phyloP scores from a whole-genome alignment of 2,329 filamentous ascomycete species.

The Endothia cerciana region DNA sequence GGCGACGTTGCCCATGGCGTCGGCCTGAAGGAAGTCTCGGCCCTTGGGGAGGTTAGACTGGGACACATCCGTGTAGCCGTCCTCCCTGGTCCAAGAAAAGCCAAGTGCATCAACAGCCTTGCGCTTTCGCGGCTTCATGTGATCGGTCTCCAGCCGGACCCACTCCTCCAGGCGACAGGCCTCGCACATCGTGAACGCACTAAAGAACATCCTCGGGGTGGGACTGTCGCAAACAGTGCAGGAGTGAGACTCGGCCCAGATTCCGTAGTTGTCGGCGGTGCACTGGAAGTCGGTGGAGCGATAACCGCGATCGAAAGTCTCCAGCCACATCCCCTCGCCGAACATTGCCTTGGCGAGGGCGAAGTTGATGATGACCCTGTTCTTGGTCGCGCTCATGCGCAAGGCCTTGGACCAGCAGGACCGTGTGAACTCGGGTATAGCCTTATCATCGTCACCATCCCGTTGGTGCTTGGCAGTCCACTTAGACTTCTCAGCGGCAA shows the following conservation, averaged over 20 bases:
- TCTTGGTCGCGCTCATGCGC: neutral
- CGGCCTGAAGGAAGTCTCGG: neutral
- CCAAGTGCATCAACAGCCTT: constrained; percentile 9
- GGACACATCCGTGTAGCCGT: neutral
- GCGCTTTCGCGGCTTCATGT: constrained; percentile 11
- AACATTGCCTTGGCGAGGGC: constrained; percentile 19
- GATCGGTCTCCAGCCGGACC: constrained; percentile 4
- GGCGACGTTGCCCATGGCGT: neutral
- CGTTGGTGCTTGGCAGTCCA: too few species aligned
- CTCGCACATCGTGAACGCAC: constrained; percentile 17
- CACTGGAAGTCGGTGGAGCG: constrained; percentile 13
- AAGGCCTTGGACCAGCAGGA: neutral
- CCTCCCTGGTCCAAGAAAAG: neutral
- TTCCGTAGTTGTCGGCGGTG: neutral
- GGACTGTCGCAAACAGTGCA: constrained; percentile 10
- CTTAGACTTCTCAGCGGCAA: neutral
- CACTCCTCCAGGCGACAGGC: constrained; percentile 5
- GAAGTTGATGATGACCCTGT: constrained; percentile 12
- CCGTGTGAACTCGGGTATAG: neutral
- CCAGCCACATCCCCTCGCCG: constrained; percentile 16
- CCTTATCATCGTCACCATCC: neutral
- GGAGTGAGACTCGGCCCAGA: constrained; percentile 6
- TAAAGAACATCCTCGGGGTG: constrained; percentile 18
- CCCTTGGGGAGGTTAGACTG: constrained; percentile 13
- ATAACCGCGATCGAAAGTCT: constrained; percentile 18